Evolutionary conservation across 192 early-diverging fungal genomes (phyloP).

Genomic region (Phycomyces nitens): DNA sequence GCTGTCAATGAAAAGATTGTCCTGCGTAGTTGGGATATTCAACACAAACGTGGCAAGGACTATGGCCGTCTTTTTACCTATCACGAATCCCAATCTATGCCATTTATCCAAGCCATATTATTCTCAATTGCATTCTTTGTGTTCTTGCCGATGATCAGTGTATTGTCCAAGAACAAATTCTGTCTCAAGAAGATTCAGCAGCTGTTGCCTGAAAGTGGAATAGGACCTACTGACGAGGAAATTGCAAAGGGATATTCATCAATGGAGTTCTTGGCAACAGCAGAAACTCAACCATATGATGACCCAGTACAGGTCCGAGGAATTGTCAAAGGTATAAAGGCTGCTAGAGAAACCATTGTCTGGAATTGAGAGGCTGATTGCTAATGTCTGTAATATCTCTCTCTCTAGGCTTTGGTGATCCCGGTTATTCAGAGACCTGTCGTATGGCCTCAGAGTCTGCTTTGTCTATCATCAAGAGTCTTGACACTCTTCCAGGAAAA

Average conservation of each 20-base stretch:
- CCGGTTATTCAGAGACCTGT: slow-evolving; percentile 81
- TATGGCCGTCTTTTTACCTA: slow-evolving; percentile 45
- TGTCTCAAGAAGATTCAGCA: slow-evolving; percentile 43
- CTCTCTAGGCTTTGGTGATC: slow-evolving; percentile 53
- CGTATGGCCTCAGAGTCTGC: slow-evolving; percentile 78
- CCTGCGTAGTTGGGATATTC: slow-evolving; percentile 56
- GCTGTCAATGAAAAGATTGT: slow-evolving; percentile 62
- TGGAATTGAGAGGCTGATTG: slow-evolving; percentile 12
- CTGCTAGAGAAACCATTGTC: background rate
- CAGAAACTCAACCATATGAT: slow-evolving; percentile 43
- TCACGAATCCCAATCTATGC: slow-evolving; percentile 57
- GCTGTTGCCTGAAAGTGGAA: slow-evolving; percentile 61
- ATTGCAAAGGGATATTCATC: slow-evolving; percentile 51
- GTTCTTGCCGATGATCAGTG: slow-evolving; percentile 28
- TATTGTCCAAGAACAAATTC: slow-evolving; percentile 45
- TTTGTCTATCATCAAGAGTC: slow-evolving; percentile 63
- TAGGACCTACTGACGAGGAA: slow-evolving; percentile 61
- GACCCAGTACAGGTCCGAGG: slow-evolving; percentile 41
- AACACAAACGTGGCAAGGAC: slow-evolving; percentile 31
- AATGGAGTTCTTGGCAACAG: slow-evolving; percentile 45
- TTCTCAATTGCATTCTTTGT: slow-evolving; percentile 43
- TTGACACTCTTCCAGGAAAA: slow-evolving; percentile 47
- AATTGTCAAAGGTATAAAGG: slow-evolving; percentile 38
- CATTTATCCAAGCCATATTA: slow-evolving; percentile 35
- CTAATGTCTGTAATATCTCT: background rate